Conservation (phyloP, 192 early-diverging fungal species). For the Bifiguratus adelaidae region DNA sequence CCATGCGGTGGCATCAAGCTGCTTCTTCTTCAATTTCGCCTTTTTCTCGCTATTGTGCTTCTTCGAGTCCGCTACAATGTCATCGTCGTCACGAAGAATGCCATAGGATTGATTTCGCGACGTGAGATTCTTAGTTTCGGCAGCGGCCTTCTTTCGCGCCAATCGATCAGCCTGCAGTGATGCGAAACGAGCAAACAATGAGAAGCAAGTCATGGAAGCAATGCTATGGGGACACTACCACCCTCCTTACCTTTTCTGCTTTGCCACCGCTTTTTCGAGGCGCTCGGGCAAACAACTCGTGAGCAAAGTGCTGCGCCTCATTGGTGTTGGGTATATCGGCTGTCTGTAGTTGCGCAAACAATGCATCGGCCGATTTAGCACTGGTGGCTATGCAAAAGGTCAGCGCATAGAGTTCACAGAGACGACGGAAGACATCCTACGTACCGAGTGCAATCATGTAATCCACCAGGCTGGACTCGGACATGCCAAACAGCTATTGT, state of each 20-base stretch:
- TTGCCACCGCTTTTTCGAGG: no score
- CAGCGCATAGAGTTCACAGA: neutral
- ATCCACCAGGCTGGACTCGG: slow-evolving; percentile 56
- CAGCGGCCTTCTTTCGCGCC: slow-evolving; percentile 26
- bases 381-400: slow-evolving; percentile 31
- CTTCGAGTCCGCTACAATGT: no score
- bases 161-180: slow-evolving; percentile 12
- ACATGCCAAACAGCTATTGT: slow-evolving; percentile 44
- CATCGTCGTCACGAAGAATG: no score
- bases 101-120: slow-evolving; percentile 29
- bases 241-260: no score
- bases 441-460: slow-evolving; percentile 53
- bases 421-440: neutral
- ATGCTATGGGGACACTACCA: no score
- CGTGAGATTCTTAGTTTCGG: slow-evolving; percentile 53
- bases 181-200: no score
- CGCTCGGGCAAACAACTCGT: slow-evolving; percentile 48
- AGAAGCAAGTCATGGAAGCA: no score
- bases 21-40: slow-evolving; percentile 36
- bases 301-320: slow-evolving; percentile 45
- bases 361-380: slow-evolving; percentile 37
- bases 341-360: slow-evolving; percentile 39
- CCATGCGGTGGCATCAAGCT: slow-evolving; percentile 12
- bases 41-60: slow-evolving; percentile 30
- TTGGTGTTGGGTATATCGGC: slow-evolving; percentile 51